Conservation (phyloP, 345 rosid genomes). For the Carallia pectinifolia region DNA sequence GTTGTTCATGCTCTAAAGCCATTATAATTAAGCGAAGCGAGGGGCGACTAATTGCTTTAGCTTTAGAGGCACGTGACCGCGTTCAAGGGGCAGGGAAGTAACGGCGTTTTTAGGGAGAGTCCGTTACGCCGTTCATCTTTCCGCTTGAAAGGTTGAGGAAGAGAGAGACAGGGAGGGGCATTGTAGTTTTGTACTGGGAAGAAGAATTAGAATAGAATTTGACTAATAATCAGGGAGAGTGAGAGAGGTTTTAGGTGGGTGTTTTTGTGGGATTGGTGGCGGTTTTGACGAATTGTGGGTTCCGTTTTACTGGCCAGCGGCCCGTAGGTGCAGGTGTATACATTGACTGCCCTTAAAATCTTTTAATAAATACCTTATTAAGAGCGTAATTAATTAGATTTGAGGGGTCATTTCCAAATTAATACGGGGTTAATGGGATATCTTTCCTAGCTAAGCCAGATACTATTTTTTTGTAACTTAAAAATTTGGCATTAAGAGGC, state of each 20-base stretch:
- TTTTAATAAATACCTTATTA: slow-evolving; percentile 18
- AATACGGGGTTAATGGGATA: background rate
- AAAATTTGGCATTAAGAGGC: slow-evolving; percentile 11
- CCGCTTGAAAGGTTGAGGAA: slow-evolving; percentile 4
- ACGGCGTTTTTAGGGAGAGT: slow-evolving; percentile 1
- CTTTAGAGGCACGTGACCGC: slow-evolving; percentile 35
- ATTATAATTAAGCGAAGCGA: slow-evolving; percentile 2
- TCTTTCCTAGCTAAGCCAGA: slow-evolving; percentile 8
- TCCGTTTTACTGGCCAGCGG: too few relatives aligned
- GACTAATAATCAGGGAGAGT: too few relatives aligned
- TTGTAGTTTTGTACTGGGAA: too few relatives aligned
- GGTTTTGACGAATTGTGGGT: too few relatives aligned
- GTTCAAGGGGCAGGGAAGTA: background rate
- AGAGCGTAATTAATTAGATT: slow-evolving; percentile 16
- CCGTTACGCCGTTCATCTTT: slow-evolving; percentile 48
- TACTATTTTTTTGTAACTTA: slow-evolving; percentile 11
- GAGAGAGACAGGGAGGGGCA: slow-evolving; percentile 9
- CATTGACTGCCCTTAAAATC: slow-evolving; percentile 30
- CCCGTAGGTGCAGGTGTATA: slow-evolving; percentile 7
- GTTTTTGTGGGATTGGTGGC: background rate
- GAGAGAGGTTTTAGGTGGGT: slow-evolving; percentile 15
- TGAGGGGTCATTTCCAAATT: background rate
- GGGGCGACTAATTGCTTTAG: background rate
- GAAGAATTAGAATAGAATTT: too few relatives aligned
- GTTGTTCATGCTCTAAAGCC: slow-evolving; percentile 15